Evolutionary conservation across 1,139 yeast species (phyloP).

Genomic region (Kodamaea fungicola): DNA sequence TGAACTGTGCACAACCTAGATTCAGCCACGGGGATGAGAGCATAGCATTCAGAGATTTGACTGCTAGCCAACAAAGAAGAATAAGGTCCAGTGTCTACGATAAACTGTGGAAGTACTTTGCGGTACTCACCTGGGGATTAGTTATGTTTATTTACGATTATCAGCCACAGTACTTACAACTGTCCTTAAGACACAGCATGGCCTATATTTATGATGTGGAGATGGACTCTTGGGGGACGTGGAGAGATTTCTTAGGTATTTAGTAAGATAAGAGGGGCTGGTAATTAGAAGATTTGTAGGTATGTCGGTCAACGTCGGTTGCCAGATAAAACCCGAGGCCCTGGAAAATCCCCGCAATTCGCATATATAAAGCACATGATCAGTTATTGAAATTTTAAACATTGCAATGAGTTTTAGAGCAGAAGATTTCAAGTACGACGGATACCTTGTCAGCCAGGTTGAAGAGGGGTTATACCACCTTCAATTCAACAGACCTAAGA

Average conservation of each 20-base stretch:
- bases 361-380: no score
- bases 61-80: constrained; percentile 30
- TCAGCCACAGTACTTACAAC: constrained; percentile 63
- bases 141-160: constrained; percentile 70
- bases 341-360: no score
- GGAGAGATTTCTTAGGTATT: constrained; percentile 43
- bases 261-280: constrained; percentile 7
- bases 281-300: no score
- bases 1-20: constrained; percentile 35
- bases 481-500: constrained; percentile 60
- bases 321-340: no score
- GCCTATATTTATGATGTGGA: constrained; percentile 64
- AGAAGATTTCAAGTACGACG: constrained; percentile 32
- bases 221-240: constrained; percentile 38
- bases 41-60: constrained; percentile 29
- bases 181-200: constrained; percentile 68
- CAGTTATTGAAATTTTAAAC: no score
- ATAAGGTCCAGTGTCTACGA: constrained; percentile 34
- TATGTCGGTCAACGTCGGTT: no score
- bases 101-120: constrained; percentile 60
- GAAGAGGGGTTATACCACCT: constrained; percentile 55
- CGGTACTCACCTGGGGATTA: constrained; percentile 71
- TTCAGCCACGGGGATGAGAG: constrained; percentile 21
- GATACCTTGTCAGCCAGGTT: constrained; percentile 38
- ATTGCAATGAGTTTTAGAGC: constrained; percentile 27